Base-by-base conservation (phyloP, 1,284 basidiomycete genomes). In the Tilletia indica region DNA sequence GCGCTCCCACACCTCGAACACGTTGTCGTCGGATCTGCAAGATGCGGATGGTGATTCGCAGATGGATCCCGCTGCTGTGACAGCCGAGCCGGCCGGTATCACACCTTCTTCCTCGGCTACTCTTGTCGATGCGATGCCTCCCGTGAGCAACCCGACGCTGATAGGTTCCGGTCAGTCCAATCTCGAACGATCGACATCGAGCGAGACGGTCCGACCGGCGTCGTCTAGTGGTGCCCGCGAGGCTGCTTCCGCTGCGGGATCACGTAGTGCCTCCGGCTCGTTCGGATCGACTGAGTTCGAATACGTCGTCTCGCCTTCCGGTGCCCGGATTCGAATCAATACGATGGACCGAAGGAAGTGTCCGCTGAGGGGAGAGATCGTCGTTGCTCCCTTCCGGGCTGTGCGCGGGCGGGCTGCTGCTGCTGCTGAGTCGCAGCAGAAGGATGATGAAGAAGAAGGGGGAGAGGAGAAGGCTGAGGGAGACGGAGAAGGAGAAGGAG, bases 281-380 rank as follows among this genome's bases (percentile, higher is more conserved):
- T 19, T 21, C 25, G 49, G 49, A 69, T 21, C 51, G 61, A 19
- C 16, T 12, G 38, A 70, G 47, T 38, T 69, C 42, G 38, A 36
- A 34, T 58, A 61, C 51, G 45, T 64, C 36, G 61, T 64, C 38
- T 64, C 61, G 61, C 58, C 63, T 16, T 34, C 38, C 14, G 70
- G 82, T 45, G 76, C 77, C 3, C 73, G 80, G 9, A 78, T 84
- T 42, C 77, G 80, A 12, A 61, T 84, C 25, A 74, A 74, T 1
- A 79, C 78, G 34, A 78, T 77, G 72, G 82, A 84, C 70, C 75
- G 78, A 34, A 77, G 82, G 73, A 84, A 84, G 74, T 84, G 82
- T 67, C 77, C 78, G 14, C 71, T 84, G 61, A 75, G 74, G 34
- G 82, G 82, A 42, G 78, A 83, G 34, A 74, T 84, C 3, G 74